Evolutionary conservation across 2,329 filamentous ascomycete genomes (phyloP), one percentile per base, ranked within the genome.

Genomic region (Xylaria sp.): DNA sequence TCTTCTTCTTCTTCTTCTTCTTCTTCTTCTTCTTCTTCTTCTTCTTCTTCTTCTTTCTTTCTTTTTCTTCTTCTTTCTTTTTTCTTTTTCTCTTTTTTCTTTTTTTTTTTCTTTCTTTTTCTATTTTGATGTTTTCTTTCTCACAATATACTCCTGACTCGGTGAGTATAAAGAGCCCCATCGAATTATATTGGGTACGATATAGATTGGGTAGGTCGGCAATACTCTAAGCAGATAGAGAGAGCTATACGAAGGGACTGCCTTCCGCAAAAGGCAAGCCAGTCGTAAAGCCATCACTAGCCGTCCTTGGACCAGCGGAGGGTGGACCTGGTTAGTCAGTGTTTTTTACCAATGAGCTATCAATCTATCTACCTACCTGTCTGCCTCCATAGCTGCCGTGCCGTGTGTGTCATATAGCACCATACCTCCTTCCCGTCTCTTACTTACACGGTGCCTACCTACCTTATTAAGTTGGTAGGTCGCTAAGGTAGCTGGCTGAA

Each of bases 261-360:
- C 58, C 59, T 67, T 62, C 61, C 64, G 19, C 47, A 66, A 60
- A 4, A 51, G 64, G 64, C 54, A 64, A 61, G 61, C 54, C n/a
- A n/a, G 55, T 50, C 51, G 42, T 56, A 33, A 38, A 64, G 60
- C 51, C 55, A 60, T 60, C 14, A 28, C 52, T 62, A 65, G 42
- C 59, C 63, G 63, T 59, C 31, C 15, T 15, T 21, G 25, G 23
- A 53, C 31, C 12, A 23, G 35, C 3, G 3, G 14, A 11, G 4
- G 60, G 55, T 49, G 56, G 56, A 25, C 43, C 35, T 28, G 21
- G 47, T 33, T 11, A 37, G 8, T 15, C 15, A 15, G 43, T 21
- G 37, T 56, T 58, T 63, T 51, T 43, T 50, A 45, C 55, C 54
- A 59, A 61, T 25, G 46, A 56, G 38, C 45, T 19, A 40, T 40